A percentile compares a stretch with the other conserved stretches of the same genome.
These are phyloP conservation scores for Alopecurus myosuroides DNA, from an alignment of 176 grass and related monocot species.

Conservation along the genomic window DNA sequence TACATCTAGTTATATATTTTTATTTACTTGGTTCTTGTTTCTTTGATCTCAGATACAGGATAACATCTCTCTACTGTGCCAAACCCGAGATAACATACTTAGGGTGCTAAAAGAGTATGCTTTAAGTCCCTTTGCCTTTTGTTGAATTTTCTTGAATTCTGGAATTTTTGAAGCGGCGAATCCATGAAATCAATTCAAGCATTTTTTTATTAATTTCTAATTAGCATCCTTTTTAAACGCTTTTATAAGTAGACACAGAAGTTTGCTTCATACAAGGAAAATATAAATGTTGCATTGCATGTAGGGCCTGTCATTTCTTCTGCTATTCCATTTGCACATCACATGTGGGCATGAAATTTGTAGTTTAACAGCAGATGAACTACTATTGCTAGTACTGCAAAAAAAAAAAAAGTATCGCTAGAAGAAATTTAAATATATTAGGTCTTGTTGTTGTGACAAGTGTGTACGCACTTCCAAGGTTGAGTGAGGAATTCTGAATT, in stretches of 20 bases:
- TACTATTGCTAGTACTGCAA: neutral
- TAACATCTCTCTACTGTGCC: slow-evolving; percentile 72
- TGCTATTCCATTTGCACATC: neutral
- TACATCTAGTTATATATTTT: neutral
- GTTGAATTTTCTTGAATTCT: neutral
- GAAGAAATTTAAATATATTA: neutral
- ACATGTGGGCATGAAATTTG: neutral
- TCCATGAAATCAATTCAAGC: neutral
- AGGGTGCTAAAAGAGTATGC: slow-evolving; percentile 89
- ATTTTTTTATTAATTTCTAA: slow-evolving; percentile 11
- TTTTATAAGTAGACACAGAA: neutral
- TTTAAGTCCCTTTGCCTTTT: slow-evolving; percentile 2
- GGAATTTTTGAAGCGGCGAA: neutral
- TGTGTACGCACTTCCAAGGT: too few relatives aligned
- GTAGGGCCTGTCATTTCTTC: neutral
- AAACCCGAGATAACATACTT: slow-evolving; percentile 80
- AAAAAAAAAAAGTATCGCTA: neutral
- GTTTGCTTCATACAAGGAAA: neutral
- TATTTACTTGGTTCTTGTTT: neutral
- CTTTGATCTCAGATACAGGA: slow-evolving; percentile 63
- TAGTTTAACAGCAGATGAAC: neutral
- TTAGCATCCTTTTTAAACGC: neutral
- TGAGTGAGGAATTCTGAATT: neutral
- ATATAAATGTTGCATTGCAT: neutral
- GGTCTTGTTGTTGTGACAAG: neutral